Evolutionary conservation across 1,284 basidiomycete genomes (phyloP).

Genomic region (Melampsora americana): DNA sequence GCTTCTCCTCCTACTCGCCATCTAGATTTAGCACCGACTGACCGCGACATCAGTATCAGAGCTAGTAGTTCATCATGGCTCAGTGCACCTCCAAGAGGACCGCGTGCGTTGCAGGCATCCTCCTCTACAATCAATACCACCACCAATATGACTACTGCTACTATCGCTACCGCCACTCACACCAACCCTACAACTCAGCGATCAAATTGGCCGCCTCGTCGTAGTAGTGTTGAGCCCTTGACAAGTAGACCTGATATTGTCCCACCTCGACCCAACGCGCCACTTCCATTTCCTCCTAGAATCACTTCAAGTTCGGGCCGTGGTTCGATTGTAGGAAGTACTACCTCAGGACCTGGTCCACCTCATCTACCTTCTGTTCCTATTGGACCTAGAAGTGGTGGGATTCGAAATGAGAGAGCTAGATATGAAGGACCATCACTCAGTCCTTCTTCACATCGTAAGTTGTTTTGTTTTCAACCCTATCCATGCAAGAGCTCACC

Average conservation of each 20-base stretch:
- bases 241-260: background rate
- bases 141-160: background rate
- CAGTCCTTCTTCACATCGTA: conserved; percentile 4
- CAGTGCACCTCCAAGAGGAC: conserved; percentile 5
- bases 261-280: background rate
- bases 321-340: conserved; percentile 14
- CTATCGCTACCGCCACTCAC: background rate
- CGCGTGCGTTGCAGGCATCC: background rate
- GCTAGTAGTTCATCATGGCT: background rate
- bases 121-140: background rate
- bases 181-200: background rate
- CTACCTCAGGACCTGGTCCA: conserved; percentile 33
- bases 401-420: conserved; percentile 7
- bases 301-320: conserved; percentile 2
- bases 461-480: background rate
- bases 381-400: conserved; percentile 2
- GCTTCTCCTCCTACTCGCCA: background rate
- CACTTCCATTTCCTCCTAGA: conserved; percentile 7
- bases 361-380: conserved; percentile 14
- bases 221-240: background rate
- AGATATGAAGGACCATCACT: conserved; percentile 24
- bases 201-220: conserved; percentile 19
- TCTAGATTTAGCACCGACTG: background rate
- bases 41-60: background rate
- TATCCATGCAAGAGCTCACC: background rate